These are phyloP conservation scores for Globomyces sp. DNA, from an alignment of 371 early-diverging fungal species.

Conservation along the genomic window DNA sequence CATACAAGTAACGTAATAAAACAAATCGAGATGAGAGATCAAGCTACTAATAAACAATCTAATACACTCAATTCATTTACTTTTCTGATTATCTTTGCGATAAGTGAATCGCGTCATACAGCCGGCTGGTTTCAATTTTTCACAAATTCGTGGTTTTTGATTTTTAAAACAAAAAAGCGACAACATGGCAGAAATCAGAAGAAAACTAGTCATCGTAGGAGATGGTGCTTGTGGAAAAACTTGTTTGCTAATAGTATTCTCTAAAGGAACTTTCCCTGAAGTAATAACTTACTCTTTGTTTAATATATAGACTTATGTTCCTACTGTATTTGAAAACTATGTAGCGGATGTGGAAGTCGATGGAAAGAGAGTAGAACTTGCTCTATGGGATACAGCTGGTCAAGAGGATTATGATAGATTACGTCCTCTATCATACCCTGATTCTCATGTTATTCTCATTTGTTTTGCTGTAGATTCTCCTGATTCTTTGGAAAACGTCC, in stretches of 20 bases:
- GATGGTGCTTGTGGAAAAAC: conserved; percentile 99
- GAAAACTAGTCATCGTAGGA: conserved; percentile 96
- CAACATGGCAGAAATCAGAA: conserved; percentile 50
- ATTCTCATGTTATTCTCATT: conserved; percentile 95
- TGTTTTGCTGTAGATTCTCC: conserved; percentile 66
- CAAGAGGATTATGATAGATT: conserved; percentile 95
- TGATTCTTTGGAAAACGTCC: conserved; percentile 92
- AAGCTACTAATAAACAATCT: too few species aligned
- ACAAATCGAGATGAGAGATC: too few species aligned
- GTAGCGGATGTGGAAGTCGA: conserved; percentile 94
- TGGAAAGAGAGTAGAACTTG: conserved; percentile 88
- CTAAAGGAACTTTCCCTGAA: conserved; percentile 91
- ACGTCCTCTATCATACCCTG: conserved; percentile 95
- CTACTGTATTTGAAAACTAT: conserved; percentile 97
- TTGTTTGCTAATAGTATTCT: conserved; percentile 91
- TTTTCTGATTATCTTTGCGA: too few species aligned
- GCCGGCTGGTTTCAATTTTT: too few species aligned
- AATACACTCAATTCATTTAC: too few species aligned
- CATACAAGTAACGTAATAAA: too few species aligned
- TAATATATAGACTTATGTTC: conserved; percentile 69
- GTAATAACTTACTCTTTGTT: conserved; percentile 43
- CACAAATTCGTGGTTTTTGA: too few species aligned
- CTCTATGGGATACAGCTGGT: conserved; percentile 98
- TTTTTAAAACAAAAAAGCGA: too few species aligned
- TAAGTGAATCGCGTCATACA: too few species aligned